Percentiles rank a stretch among this genome's conserved stretches.
These are phyloP conservation scores for Kwoniella shivajii DNA, from an alignment of 1,284 basidiomycete genomes.

Conservation along the genomic window DNA sequence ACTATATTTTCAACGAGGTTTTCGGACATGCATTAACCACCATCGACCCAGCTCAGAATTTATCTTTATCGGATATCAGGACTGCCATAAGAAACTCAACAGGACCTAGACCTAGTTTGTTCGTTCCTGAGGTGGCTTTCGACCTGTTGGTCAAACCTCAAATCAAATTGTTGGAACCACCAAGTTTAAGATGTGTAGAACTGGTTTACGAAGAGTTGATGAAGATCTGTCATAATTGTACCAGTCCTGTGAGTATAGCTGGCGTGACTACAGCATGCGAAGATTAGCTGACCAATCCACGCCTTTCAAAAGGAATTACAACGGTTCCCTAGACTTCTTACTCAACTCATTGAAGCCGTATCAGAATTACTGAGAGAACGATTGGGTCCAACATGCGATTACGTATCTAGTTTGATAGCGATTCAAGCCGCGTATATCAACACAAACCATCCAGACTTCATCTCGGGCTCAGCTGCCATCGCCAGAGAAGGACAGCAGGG, in stretches of 20 bases:
- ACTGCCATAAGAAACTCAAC: constrained; percentile 99
- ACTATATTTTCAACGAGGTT: constrained; percentile 99
- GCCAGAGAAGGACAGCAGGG: constrained; percentile 46
- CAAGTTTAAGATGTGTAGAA: constrained; percentile 93
- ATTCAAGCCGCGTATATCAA: constrained; percentile 99
- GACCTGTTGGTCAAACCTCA: constrained; percentile 98
- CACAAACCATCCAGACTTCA: constrained; percentile 61
- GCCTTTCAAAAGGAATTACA: constrained; percentile 74
- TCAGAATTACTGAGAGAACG: constrained; percentile 94
- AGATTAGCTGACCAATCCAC: neutral
- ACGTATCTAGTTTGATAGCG: constrained; percentile 91
- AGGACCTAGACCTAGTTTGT: constrained; percentile 91
- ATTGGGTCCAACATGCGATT: constrained; percentile 93
- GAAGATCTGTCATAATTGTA: constrained; percentile 99
- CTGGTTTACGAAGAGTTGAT: constrained; percentile 98
- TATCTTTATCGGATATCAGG: constrained; percentile 92
- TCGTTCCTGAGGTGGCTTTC: constrained; percentile 96
- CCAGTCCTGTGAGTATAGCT: constrained; percentile 66
- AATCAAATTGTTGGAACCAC: constrained; percentile 93
- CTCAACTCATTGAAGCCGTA: constrained; percentile 95
- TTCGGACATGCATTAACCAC: constrained; percentile 89
- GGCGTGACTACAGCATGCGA: neutral
- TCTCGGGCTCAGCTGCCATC: constrained; percentile 54
- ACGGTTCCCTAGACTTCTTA: constrained; percentile 90
- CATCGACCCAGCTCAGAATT: constrained; percentile 87